Evolutionary conservation across 2,329 filamentous ascomycete genomes (phyloP).

Genomic region (Aureobasidium vineae): DNA sequence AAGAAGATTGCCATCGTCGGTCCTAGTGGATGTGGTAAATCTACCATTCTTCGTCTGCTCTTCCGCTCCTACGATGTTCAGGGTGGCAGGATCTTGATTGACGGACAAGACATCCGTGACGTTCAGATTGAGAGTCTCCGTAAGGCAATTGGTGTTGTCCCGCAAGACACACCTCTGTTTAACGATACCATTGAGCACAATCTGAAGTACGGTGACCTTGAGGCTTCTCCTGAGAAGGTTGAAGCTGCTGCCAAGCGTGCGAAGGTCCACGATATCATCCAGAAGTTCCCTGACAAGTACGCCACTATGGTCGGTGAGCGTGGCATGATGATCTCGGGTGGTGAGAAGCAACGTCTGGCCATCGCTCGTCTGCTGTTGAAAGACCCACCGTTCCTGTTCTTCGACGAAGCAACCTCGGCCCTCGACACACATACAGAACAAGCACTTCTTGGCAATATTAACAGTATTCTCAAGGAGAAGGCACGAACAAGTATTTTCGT

Average conservation of each 20-base stretch:
- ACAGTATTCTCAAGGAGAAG: constrained; percentile 86
- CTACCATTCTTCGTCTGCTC: constrained; percentile 82
- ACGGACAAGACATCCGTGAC: constrained; percentile 86
- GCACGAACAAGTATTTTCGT: constrained; percentile 89
- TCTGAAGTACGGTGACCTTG: constrained; percentile 85
- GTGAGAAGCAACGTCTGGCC: constrained; percentile 89
- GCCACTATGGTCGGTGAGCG: constrained; percentile 88
- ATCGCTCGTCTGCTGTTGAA: constrained; percentile 82
- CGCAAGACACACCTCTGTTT: constrained; percentile 95
- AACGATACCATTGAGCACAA: constrained; percentile 97
- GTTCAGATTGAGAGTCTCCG: constrained; percentile 81
- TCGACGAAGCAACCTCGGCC: constrained; percentile 91
- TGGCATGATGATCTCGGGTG: constrained; percentile 92
- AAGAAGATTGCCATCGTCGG: constrained; percentile 96
- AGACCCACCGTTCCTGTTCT: constrained; percentile 86
- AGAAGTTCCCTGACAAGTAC: constrained; percentile 81
- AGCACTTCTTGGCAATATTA: constrained; percentile 86
- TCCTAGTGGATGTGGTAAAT: constrained; percentile 94
- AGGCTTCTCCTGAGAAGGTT: constrained; percentile 70
- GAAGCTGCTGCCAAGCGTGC: constrained; percentile 76
- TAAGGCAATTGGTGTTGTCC: constrained; percentile 86
- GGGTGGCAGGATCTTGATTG: constrained; percentile 79
- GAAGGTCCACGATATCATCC: constrained; percentile 78
- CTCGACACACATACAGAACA: constrained; percentile 93
- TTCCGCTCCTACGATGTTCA: constrained; percentile 96